Conservation (phyloP, 257 asterid genomes). For the Apocynum venetum region DNA sequence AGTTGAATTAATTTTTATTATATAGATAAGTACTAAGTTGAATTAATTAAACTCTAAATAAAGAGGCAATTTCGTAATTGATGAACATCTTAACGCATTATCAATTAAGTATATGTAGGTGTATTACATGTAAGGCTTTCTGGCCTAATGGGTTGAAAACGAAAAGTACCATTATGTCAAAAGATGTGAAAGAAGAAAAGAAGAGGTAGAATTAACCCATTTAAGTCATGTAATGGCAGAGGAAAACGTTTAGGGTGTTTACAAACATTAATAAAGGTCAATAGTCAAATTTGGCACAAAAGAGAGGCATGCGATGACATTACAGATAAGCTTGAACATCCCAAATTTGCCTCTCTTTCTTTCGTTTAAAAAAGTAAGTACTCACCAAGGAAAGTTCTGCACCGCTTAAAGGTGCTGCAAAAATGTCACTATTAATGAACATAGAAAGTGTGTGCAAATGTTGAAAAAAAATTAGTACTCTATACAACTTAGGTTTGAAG, state of each 20-base stretch:
- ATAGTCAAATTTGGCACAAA: conserved; percentile 15
- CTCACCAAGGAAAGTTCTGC: not conserved
- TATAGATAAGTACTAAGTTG: no score
- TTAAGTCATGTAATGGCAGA: not conserved
- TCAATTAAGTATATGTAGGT: no score
- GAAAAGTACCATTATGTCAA: no score
- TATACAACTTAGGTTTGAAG: not conserved
- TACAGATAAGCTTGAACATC: not conserved
- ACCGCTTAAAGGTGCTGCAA: not conserved
- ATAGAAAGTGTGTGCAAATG: not conserved
- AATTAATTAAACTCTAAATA: no score
- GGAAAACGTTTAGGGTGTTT: not conserved
- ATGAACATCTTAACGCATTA: no score
- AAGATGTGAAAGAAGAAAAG: not conserved
- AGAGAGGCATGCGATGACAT: conserved; percentile 2
- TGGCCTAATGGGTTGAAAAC: no score
- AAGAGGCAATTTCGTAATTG: no score
- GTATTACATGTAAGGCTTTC: no score
- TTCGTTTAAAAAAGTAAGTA: not conserved
- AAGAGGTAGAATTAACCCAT: not conserved
- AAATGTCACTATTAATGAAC: not conserved
- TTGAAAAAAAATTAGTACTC: not conserved
- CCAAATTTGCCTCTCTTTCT: not conserved
- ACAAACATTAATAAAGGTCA: not conserved
- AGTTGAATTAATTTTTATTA: no score